Percentiles rank a stretch among this genome's conserved stretches.
Conservation (phyloP, 192 early-diverging fungal species). For the Gamsiella multidivaricata region DNA sequence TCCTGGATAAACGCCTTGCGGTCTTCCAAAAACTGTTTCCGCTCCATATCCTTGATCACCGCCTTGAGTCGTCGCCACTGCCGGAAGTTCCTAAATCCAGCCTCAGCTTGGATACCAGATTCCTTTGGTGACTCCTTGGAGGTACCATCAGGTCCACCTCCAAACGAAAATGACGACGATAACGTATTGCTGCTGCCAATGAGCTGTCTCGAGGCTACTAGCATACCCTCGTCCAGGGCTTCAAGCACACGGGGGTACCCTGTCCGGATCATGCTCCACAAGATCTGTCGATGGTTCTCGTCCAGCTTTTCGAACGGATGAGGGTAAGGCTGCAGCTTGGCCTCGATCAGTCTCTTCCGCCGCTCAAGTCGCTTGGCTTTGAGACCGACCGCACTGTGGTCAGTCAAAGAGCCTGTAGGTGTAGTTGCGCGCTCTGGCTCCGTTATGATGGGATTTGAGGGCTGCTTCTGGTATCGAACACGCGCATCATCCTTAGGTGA, state of each 20-base stretch:
- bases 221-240: conserved; percentile 38
- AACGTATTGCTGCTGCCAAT: too few species aligned
- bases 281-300: conserved; percentile 18
- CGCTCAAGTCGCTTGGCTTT: not conserved
- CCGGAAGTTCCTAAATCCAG: conserved; percentile 10
- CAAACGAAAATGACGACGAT: not conserved
- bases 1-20: conserved; percentile 9
- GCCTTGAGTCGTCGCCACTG: conserved; percentile 44
- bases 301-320: conserved; percentile 26
- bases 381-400: not conserved
- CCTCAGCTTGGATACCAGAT: too few species aligned
- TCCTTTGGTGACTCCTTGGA: too few species aligned
- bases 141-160: not conserved
- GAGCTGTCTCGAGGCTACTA: conserved; percentile 10
- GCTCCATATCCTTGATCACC: conserved; percentile 45
- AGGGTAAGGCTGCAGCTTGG: conserved; percentile 25
- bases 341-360: conserved; percentile 16
- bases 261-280: conserved; percentile 28
- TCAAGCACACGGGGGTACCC: conserved; percentile 31
- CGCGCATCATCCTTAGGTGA: not conserved
- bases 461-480: conserved; percentile 3
- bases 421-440: not conserved
- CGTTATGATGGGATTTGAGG: not conserved
- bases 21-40: conserved; percentile 35
- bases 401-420: not conserved